These are phyloP conservation scores for Colletotrichum cuscutae DNA, from an alignment of 2,329 filamentous ascomycete genomes.

Conservation along the genomic window DNA sequence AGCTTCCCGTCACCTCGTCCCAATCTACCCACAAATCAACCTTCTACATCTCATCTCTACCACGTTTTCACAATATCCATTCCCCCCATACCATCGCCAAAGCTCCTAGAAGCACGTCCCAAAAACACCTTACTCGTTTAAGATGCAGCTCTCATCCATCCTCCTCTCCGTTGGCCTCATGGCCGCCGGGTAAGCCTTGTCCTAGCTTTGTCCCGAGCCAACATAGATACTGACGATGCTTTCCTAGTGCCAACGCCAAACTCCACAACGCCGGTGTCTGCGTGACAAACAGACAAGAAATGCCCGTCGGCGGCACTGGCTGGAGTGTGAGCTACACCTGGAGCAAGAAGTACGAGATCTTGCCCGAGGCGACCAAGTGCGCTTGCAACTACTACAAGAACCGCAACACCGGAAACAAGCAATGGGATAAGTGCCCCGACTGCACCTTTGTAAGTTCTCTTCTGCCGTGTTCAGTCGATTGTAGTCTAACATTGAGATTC, in stretches of 20 bases:
- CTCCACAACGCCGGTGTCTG: conserved; percentile 13
- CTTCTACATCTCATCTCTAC: neutral
- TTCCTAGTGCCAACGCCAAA: neutral
- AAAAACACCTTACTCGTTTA: neutral
- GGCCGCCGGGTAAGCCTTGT: conserved; percentile 1
- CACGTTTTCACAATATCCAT: neutral
- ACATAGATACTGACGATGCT: neutral
- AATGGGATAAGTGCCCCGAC: conserved; percentile 37
- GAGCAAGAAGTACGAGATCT: conserved; percentile 30
- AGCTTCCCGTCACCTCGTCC: neutral
- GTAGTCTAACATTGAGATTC: accelerated
- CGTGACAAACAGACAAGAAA: neutral
- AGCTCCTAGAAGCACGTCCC: neutral
- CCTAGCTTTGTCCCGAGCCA: neutral
- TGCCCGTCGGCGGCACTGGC: conserved; percentile 18
- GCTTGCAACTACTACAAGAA: conserved; percentile 33
- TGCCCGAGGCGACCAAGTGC: conserved; percentile 30
- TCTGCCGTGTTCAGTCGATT: accelerated
- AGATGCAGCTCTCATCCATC: neutral
- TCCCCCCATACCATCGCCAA: neutral
- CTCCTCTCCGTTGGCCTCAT: neutral
- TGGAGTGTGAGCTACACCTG: conserved; percentile 25
- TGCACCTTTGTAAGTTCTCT: conserved; percentile 18
- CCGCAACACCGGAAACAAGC: conserved; percentile 36
- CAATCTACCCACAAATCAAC: neutral